Evolutionary conservation across 345 rosid species (phyloP).

Genomic region (Aurinia saxatilis): DNA sequence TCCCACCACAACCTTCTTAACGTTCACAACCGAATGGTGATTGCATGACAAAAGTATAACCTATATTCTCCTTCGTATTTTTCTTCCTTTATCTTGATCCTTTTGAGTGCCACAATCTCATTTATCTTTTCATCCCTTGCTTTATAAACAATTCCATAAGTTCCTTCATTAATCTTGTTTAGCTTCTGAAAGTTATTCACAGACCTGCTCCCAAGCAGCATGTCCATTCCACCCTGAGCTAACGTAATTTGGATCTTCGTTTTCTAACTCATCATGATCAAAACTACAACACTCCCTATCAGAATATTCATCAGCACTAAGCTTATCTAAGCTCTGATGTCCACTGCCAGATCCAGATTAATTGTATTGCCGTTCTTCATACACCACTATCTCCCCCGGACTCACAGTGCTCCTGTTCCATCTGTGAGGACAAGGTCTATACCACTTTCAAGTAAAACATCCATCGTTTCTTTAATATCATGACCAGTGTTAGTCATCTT

Average conservation of each 20-base stretch:
- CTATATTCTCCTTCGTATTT: constrained; percentile 58
- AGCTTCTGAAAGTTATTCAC: constrained; percentile 65
- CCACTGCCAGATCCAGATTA: constrained; percentile 31
- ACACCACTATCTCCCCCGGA: constrained; percentile 36
- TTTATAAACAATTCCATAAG: constrained; percentile 76
- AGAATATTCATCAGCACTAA: constrained; percentile 21
- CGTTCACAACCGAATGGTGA: constrained; percentile 68
- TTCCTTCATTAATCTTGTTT: constrained; percentile 78
- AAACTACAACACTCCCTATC: constrained; percentile 28
- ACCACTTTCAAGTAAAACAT: constrained; percentile 53
- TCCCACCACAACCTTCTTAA: constrained; percentile 78
- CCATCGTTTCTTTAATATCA: constrained; percentile 97
- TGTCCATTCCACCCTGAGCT: constrained; percentile 33
- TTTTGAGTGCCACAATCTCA: constrained; percentile 76
- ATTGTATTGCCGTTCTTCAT: constrained; percentile 22
- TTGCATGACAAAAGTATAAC: constrained; percentile 66
- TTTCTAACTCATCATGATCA: constrained; percentile 12
- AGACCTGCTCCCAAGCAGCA: constrained; percentile 61
- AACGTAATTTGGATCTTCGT: constrained; percentile 30
- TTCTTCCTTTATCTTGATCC: constrained; percentile 65
- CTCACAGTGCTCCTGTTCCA: constrained; percentile 22
- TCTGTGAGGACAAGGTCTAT: constrained; percentile 48
- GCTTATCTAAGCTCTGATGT: constrained; percentile 10
- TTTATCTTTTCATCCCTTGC: constrained; percentile 64
- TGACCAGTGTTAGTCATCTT: constrained; percentile 77